Base-by-base conservation (phyloP, 2,329 filamentous ascomycete species). In the Fusarium praegraminearum region DNA sequence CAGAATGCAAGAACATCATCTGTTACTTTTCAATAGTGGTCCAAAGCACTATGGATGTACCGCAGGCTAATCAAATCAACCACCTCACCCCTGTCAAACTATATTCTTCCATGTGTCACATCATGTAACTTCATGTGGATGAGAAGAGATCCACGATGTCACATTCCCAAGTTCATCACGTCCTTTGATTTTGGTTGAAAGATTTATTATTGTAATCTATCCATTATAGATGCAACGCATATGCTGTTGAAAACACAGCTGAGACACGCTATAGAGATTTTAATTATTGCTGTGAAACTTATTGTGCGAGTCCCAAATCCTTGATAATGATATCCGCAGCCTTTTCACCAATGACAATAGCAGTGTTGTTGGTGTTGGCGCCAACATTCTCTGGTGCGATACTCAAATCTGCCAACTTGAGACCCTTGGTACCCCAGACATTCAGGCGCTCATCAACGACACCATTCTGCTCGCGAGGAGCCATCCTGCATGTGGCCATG, bases 301-400 rank as follows among this genome's bases (percentile, higher is more conserved):
- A 12, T 11, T 52, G 10, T 2, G 20, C 43, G 5, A 64, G 41
- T 5, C 77, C 76, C 4, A 82, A 64, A 54, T 82, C 81, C 57
- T 73, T 74, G 7, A 80, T 77, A 20, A 83, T 76, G 41, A 83
- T 81, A 59, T 80, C 80, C 0, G 81, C 80, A 4, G 78, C 81
- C 73, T 80, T 83, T 76, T 87, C 85, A 3, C 85, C 85, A 33
- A 87, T 75, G 18, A 82, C 61, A 18, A 86, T 73, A 0, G 85
- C 84, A 2, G 82, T 83, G 40, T 82, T 83, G 46, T 83, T 82
- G 2, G 84, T 86, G 60, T 87, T 86, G 1, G 79, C 81, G 2
- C 76, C 82, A 2, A 86, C 79, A 15, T 84, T 84, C 26, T 63
- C 52, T 0, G 80, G 80, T 7, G 73, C 68, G 1, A 82, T 72